Percentiles rank a stretch among this genome's conserved stretches.
Conservation (phyloP, 345 rosid species). For the Turnera subulata region DNA sequence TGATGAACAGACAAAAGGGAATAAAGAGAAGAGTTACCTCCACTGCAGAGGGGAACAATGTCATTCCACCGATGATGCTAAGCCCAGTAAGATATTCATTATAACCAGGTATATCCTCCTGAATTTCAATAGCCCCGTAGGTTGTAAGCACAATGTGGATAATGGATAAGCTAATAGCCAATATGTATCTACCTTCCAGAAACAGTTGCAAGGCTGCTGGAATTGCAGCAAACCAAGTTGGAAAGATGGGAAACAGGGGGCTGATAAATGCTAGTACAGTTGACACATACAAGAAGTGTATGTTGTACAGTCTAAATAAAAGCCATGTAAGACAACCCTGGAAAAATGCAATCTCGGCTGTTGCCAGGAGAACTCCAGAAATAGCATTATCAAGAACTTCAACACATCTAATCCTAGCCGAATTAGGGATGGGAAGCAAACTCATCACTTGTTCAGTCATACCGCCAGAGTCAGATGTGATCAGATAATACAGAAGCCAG, state of each 20-base stretch:
- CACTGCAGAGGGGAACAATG: slow-evolving; percentile 85
- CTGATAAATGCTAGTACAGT: slow-evolving; percentile 78
- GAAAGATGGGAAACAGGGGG: slow-evolving; percentile 76
- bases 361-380: slow-evolving; percentile 88
- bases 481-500: slow-evolving; percentile 78
- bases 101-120: slow-evolving; percentile 86
- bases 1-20: background rate
- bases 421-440: slow-evolving; percentile 71
- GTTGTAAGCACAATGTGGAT: slow-evolving; percentile 76
- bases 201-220: slow-evolving; percentile 71
- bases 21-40: slow-evolving; percentile 50
- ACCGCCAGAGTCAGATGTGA: slow-evolving; percentile 93
- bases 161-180: slow-evolving; percentile 54
- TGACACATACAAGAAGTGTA: slow-evolving; percentile 85
- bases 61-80: slow-evolving; percentile 95
- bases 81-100: slow-evolving; percentile 82
- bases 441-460: slow-evolving; percentile 87
- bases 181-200: slow-evolving; percentile 67
- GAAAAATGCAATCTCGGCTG: slow-evolving; percentile 85
- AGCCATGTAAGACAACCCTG: slow-evolving; percentile 98
- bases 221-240: slow-evolving; percentile 82
- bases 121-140: slow-evolving; percentile 82
- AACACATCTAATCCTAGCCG: slow-evolving; percentile 63
- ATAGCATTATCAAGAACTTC: slow-evolving; percentile 84
- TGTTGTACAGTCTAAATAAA: slow-evolving; percentile 66